A percentile compares a stretch with the other conserved stretches of the same genome.
These are phyloP conservation scores for Chaetoceros muelleri DNA, from an alignment of 108 stramenopile genomes.

Conservation along the genomic window DNA sequence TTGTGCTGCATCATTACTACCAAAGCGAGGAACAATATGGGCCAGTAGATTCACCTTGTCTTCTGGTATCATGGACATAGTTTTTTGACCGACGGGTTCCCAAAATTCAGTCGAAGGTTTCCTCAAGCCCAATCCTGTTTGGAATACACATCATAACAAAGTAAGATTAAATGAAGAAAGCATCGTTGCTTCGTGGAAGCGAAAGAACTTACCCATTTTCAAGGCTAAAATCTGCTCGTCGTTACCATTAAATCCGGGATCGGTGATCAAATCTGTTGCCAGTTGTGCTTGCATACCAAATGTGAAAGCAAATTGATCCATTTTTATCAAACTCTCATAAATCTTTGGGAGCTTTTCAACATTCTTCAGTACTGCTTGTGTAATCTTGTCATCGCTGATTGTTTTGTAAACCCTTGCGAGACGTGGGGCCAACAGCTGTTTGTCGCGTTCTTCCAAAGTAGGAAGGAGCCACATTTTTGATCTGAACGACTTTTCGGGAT, in stretches of 20 bases:
- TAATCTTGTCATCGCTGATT: slow-evolving; percentile 15
- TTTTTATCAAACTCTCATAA: slow-evolving; percentile 73
- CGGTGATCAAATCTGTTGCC: slow-evolving; percentile 63
- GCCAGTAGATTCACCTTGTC: slow-evolving; percentile 81
- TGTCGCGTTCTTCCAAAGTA: slow-evolving; percentile 70
- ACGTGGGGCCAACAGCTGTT: slow-evolving; percentile 68
- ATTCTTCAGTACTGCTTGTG: slow-evolving; percentile 32
- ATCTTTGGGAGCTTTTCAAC: slow-evolving; percentile 58
- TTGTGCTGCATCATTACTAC: slow-evolving; percentile 48
- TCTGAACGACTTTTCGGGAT: slow-evolving; percentile 56
- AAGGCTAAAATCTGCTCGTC: slow-evolving; percentile 73
- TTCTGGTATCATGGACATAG: slow-evolving; percentile 64
- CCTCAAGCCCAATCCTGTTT: slow-evolving; percentile 60
- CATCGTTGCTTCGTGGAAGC: not conserved
- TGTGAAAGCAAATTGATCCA: slow-evolving; percentile 84
- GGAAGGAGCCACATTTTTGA: slow-evolving; percentile 78
- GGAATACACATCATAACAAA: not conserved
- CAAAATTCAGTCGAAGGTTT: slow-evolving; percentile 75
- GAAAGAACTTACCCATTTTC: slow-evolving; percentile 50
- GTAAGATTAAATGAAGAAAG: not conserved
- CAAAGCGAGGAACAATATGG: slow-evolving; percentile 77
- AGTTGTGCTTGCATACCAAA: slow-evolving; percentile 85
- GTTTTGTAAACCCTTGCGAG: slow-evolving; percentile 39
- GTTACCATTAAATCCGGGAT: slow-evolving; percentile 63
- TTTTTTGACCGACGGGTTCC: slow-evolving; percentile 77